Evolutionary conservation across 1,139 yeast genomes (phyloP).

Genomic region (Schwanniomyces etchellsii): DNA sequence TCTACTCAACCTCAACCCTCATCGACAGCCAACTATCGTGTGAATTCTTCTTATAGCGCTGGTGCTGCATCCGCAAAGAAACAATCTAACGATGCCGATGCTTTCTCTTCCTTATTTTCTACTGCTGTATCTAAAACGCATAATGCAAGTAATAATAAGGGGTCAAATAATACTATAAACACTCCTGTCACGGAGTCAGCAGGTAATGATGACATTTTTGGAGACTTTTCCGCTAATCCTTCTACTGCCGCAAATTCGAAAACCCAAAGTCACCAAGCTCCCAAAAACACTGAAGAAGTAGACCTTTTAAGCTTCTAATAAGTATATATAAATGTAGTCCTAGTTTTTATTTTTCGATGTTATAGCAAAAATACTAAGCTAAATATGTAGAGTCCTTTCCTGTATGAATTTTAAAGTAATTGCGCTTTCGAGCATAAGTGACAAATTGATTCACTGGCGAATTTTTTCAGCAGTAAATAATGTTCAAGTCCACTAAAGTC

Average conservation of each 20-base stretch:
- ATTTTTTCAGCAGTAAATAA: too few relatives aligned
- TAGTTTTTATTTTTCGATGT: too few relatives aligned
- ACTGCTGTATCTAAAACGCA: conserved; percentile 52
- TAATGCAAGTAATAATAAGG: conserved; percentile 8
- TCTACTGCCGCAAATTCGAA: conserved; percentile 6
- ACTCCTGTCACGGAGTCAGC: conserved; percentile 1
- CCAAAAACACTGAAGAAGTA: conserved; percentile 18
- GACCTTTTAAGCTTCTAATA: conserved; percentile 29
- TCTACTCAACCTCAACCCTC: background rate
- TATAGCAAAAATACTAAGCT: too few relatives aligned
- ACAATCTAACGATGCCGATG: conserved; percentile 49
- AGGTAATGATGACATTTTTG: conserved; percentile 17
- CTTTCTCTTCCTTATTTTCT: conserved; percentile 76
- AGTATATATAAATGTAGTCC: background rate
- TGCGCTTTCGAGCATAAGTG: too few relatives aligned
- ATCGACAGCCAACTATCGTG: background rate
- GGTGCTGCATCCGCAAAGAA: conserved; percentile 8
- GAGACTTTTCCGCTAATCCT: conserved; percentile 15
- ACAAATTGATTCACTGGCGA: too few relatives aligned
- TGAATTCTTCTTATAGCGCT: background rate
- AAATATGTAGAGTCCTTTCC: too few relatives aligned
- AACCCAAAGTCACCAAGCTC: conserved; percentile 4
- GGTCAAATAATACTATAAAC: conserved; percentile 6
- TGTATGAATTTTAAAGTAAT: too few relatives aligned
- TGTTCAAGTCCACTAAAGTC: conserved; percentile 1